These are phyloP conservation scores for Beta lomatogona DNA, from an alignment of 179 eudicot species.

Conservation along the genomic window DNA sequence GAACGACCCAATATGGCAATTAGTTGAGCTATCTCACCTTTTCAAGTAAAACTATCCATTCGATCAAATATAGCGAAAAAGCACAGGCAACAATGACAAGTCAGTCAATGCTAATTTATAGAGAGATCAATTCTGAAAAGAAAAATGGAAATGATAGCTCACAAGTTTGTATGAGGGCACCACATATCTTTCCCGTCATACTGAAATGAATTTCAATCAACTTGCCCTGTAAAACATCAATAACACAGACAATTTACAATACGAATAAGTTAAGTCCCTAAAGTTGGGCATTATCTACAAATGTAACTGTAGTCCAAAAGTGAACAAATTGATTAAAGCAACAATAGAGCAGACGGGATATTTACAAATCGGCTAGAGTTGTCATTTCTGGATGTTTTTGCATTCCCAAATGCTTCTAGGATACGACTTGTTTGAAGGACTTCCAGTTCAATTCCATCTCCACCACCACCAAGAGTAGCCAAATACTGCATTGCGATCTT, in stretches of 20 bases:
- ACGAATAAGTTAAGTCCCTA: background rate
- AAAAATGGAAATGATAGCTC: conserved; percentile 31
- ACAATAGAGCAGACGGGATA: conserved; percentile 3
- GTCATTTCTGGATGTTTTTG: conserved; percentile 83
- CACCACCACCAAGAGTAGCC: conserved; percentile 79
- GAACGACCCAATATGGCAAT: background rate
- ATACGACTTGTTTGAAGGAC: conserved; percentile 74
- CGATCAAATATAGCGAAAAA: conserved; percentile 23
- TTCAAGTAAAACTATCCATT: conserved; percentile 70
- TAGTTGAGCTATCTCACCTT: conserved; percentile 52
- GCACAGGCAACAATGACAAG: conserved; percentile 28
- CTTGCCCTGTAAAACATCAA: conserved; percentile 71
- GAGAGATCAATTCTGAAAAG: background rate
- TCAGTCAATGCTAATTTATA: conserved; percentile 30
- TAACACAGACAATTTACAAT: conserved; percentile 9
- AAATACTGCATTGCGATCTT: conserved; percentile 89
- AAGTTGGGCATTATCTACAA: background rate
- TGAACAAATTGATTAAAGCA: background rate
- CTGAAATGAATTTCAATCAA: conserved; percentile 79
- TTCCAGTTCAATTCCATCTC: conserved; percentile 61
- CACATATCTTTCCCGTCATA: conserved; percentile 64
- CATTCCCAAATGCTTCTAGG: conserved; percentile 95
- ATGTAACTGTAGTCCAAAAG: background rate
- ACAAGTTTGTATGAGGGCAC: conserved; percentile 86
- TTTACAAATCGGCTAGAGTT: conserved; percentile 92